These are phyloP conservation scores for Chenopodium berlandieri DNA, from an alignment of 148 eudicot species.

Conservation along the genomic window DNA sequence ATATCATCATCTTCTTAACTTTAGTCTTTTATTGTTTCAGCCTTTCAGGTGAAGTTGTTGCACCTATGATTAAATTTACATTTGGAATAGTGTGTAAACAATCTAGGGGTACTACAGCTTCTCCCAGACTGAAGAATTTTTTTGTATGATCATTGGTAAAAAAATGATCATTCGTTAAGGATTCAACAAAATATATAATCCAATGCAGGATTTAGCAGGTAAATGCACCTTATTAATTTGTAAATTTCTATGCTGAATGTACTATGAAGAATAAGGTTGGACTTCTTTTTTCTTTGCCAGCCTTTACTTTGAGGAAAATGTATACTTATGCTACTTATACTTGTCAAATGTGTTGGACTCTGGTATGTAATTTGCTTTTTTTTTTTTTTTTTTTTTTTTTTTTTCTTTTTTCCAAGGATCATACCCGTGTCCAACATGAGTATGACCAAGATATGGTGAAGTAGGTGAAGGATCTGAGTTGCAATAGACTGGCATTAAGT, in stretches of 20 bases:
- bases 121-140: background rate
- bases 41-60: background rate
- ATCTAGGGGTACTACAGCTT: background rate
- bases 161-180: conserved; percentile 17
- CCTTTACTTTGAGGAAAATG: background rate
- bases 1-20: background rate
- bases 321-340: background rate
- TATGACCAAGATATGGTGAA: background rate
- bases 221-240: background rate
- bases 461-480: background rate
- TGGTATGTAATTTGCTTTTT: too few relatives aligned
- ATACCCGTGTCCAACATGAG: background rate
- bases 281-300: background rate
- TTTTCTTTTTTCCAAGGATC: background rate
- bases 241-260: background rate
- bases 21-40: background rate
- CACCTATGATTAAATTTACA: background rate
- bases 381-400: background rate
- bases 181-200: conserved; percentile 8
- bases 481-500: background rate
- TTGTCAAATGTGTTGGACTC: background rate
- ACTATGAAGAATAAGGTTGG: background rate
- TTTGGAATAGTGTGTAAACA: background rate
- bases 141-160: conserved; percentile 2
- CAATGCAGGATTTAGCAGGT: conserved; percentile 28